Evolutionary conservation across 345 rosid genomes (phyloP).

Genomic region (Hibiscus syriacus): DNA sequence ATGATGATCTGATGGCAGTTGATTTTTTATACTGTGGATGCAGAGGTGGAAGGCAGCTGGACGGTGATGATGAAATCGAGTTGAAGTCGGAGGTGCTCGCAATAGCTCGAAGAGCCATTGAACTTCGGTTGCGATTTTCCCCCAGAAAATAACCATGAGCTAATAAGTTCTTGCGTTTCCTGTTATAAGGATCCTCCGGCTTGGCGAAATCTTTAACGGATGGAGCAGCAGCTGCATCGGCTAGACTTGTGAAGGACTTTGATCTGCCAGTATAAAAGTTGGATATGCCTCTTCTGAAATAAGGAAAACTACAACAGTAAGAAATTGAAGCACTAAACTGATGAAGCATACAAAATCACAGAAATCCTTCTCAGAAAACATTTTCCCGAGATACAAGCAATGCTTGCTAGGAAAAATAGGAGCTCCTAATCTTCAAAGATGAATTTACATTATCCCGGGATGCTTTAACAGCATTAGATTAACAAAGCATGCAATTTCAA

Average conservation of each 20-base stretch:
- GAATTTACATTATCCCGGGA: not conserved
- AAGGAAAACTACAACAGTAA: not conserved
- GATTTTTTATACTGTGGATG: conserved; percentile 24
- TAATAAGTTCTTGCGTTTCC: conserved; percentile 30
- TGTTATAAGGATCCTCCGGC: conserved; percentile 29
- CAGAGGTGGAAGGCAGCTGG: conserved; percentile 28
- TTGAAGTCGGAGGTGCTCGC: conserved; percentile 3
- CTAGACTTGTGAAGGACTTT: conserved; percentile 42
- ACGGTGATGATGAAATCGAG: conserved; percentile 5
- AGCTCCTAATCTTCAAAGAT: not conserved
- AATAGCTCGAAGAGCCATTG: not conserved
- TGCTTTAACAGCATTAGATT: not conserved
- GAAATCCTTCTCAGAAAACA: not conserved
- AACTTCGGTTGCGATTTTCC: conserved; percentile 10
- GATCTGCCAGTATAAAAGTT: conserved; percentile 38
- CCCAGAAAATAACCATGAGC: conserved; percentile 13
- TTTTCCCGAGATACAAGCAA: not conserved
- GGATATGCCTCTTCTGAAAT: conserved; percentile 34
- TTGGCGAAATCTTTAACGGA: conserved; percentile 31
- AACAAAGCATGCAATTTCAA: not conserved
- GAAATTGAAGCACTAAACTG: not conserved
- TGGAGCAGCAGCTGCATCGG: conserved; percentile 24
- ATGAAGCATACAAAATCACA: not conserved
- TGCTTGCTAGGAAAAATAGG: not conserved
- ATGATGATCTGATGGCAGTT: conserved; percentile 6